Evolutionary conservation across 73 alveolate species (phyloP).

Genomic region (Paramecium biaurelia): DNA sequence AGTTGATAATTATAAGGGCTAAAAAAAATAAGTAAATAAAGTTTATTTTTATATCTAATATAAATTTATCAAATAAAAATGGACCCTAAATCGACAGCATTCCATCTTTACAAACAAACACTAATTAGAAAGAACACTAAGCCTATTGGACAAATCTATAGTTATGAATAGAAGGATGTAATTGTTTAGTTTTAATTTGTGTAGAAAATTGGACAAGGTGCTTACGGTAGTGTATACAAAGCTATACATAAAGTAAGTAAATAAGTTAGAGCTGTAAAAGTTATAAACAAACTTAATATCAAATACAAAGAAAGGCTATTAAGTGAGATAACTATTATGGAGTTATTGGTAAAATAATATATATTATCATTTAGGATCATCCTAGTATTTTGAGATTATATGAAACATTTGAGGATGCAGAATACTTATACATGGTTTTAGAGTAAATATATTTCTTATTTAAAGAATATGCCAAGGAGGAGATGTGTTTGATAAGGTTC

Average conservation of each 20-base stretch:
- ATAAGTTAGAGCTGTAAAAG: constrained; percentile 26
- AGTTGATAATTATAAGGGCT: not conserved
- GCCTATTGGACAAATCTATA: not conserved
- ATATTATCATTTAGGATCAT: not conserved
- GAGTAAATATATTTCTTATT: not conserved
- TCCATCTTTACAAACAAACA: not conserved
- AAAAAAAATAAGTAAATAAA: not conserved
- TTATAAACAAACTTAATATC: not conserved
- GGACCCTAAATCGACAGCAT: not conserved
- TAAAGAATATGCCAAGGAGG: constrained; percentile 33
- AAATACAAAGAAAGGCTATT: constrained; percentile 9
- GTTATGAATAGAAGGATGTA: constrained; percentile 21
- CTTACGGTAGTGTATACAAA: not conserved
- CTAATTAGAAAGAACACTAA: not conserved
- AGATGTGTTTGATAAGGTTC: constrained; percentile 35
- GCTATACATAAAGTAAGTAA: constrained; percentile 12
- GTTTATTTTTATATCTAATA: not conserved
- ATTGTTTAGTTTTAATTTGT: not conserved
- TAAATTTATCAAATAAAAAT: not conserved
- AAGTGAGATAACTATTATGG: constrained; percentile 25
- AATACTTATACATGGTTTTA: not conserved
- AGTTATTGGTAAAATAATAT: not conserved
- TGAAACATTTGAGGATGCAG: constrained; percentile 38
- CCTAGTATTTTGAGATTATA: constrained; percentile 33
- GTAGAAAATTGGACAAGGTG: constrained; percentile 27